A percentile compares a stretch with the other conserved stretches of the same genome.
Evolutionary conservation across 768 basidiomycete species (phyloP).

Genomic region (Auriscalpium microsporum): DNA sequence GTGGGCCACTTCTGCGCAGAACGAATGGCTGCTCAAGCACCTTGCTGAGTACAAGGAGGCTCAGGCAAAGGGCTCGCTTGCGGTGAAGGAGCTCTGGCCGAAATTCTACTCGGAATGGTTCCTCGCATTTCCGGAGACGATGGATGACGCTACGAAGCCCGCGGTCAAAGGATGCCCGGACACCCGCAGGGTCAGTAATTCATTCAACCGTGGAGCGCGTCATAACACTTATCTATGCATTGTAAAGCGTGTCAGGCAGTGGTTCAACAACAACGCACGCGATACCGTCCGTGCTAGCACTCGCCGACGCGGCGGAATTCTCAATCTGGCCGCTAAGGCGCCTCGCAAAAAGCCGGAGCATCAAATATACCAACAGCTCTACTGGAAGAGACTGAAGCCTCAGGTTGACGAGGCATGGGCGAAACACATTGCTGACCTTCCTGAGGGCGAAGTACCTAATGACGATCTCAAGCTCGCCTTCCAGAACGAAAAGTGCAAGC

Average conservation of each 20-base stretch:
- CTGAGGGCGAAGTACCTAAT: no score
- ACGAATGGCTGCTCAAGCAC: no score
- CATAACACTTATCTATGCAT: neutral
- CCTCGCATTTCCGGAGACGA: no score
- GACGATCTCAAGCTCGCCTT: no score
- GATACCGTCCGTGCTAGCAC: neutral
- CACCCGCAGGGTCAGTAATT: neutral
- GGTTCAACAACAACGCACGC: neutral
- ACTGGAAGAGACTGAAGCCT: neutral
- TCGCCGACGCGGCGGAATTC: no score
- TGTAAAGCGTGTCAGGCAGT: neutral
- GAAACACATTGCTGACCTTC: no score
- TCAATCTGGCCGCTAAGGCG: neutral
- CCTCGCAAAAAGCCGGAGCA: neutral
- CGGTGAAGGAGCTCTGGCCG: neutral
- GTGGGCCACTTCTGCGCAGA: no score
- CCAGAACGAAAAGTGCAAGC: no score
- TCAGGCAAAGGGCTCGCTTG: neutral
- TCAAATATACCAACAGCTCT: neutral
- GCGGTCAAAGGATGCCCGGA: neutral
- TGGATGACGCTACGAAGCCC: neutral
- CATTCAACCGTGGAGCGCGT: neutral
- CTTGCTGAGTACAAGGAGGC: no score
- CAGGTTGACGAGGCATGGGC: no score
- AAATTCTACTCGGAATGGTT: neutral